phyloP scores from a whole-genome alignment of 2,329 filamentous ascomycete species.

The Lizonia empirigonia region DNA sequence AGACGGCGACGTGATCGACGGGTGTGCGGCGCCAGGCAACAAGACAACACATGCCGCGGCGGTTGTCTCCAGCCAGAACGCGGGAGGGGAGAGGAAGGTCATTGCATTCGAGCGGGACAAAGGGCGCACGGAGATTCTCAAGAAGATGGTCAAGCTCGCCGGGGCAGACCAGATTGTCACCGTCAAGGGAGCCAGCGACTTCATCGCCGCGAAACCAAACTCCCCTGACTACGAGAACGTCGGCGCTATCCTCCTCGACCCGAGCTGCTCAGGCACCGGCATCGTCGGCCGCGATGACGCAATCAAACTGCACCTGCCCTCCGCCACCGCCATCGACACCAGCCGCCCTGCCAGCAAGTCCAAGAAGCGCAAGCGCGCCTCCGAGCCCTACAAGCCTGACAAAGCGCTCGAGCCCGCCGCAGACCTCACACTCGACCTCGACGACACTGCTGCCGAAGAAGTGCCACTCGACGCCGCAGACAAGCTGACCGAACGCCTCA shows the following conservation, averaged over 20 bases:
- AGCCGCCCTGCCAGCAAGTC: slow-evolving; percentile 17
- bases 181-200: slow-evolving; percentile 78
- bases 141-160: slow-evolving; percentile 82
- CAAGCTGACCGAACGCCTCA: slow-evolving; percentile 61
- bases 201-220: slow-evolving; percentile 73
- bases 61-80: slow-evolving; percentile 60
- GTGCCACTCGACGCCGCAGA: slow-evolving; percentile 37
- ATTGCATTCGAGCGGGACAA: slow-evolving; percentile 81
- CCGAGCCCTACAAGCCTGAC: not conserved
- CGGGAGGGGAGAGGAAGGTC: slow-evolving; percentile 56
- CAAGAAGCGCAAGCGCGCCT: slow-evolving; percentile 43
- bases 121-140: slow-evolving; percentile 72
- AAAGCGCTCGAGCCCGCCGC: slow-evolving; percentile 12
- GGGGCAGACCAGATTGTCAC: slow-evolving; percentile 70
- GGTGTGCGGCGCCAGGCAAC: slow-evolving; percentile 93
- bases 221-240: slow-evolving; percentile 69
- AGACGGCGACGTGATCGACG: slow-evolving; percentile 83
- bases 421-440: slow-evolving; percentile 32
- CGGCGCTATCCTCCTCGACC: slow-evolving; percentile 83
- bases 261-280: slow-evolving; percentile 93
- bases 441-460: slow-evolving; percentile 48
- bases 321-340: not conserved
- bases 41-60: slow-evolving; percentile 94
- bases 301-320: slow-evolving; percentile 64
- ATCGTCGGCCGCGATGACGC: slow-evolving; percentile 89